These are phyloP conservation scores for Pseudogymnoascus sp. DNA, from an alignment of 2,329 filamentous ascomycete genomes.

Conservation along the genomic window DNA sequence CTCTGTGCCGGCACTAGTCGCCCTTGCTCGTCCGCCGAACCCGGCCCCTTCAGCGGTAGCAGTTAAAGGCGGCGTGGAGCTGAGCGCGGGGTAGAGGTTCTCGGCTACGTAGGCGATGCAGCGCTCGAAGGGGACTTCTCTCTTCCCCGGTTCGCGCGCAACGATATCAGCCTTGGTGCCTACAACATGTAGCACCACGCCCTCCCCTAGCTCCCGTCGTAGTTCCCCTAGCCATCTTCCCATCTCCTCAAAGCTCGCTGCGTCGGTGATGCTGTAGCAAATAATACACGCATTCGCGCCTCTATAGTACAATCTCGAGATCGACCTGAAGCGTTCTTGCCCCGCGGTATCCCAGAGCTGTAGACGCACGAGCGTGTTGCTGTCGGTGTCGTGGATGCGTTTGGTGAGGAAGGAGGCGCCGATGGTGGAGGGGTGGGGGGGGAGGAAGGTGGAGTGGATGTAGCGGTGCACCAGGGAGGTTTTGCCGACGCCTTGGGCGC, in stretches of 20 bases:
- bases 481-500: slow-evolving; percentile 72
- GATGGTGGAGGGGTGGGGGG: slow-evolving; percentile 50
- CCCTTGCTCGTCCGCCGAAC: not conserved
- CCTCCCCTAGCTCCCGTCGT: slow-evolving; percentile 62
- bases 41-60: slow-evolving; percentile 34
- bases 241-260: slow-evolving; percentile 82
- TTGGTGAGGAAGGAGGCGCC: slow-evolving; percentile 75
- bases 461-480: slow-evolving; percentile 70
- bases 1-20: slow-evolving; percentile 3
- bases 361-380: slow-evolving; percentile 77
- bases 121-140: slow-evolving; percentile 86
- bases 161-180: slow-evolving; percentile 92
- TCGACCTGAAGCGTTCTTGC: slow-evolving; percentile 90
- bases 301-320: slow-evolving; percentile 92
- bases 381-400: slow-evolving; percentile 72
- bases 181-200: slow-evolving; percentile 87
- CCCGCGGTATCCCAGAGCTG: slow-evolving; percentile 97
- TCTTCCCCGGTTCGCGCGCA: slow-evolving; percentile 65
- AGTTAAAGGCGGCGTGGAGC: slow-evolving; percentile 59
- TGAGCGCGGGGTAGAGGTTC: slow-evolving; percentile 67
- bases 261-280: slow-evolving; percentile 89
- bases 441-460: slow-evolving; percentile 13
- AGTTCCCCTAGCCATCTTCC: slow-evolving; percentile 83
- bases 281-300: slow-evolving; percentile 89
- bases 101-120: slow-evolving; percentile 95